A percentile compares a stretch with the other conserved stretches of the same genome.
Conservation (phyloP, 2,329 filamentous ascomycete genomes). For the Claviceps purpurea region DNA sequence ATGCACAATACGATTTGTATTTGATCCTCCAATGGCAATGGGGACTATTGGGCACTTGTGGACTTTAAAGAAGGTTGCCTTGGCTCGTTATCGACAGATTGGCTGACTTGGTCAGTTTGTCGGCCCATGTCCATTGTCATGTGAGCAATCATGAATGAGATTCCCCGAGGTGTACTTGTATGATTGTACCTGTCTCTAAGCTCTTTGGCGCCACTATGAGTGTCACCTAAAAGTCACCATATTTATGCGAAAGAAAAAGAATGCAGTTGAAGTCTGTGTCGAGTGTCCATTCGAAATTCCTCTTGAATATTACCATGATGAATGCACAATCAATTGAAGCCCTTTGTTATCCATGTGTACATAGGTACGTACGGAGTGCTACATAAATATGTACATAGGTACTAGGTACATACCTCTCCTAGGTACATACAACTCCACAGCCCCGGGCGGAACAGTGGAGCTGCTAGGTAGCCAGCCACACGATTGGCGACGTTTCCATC, state of each 20-base stretch:
- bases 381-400: too few relatives aligned
- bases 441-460: neutral
- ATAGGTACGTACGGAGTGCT: too few relatives aligned
- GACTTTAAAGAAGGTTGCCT: neutral
- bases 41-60: neutral
- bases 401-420: too few relatives aligned
- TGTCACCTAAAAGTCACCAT: neutral
- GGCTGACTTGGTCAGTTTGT: neutral
- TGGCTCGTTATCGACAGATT: neutral
- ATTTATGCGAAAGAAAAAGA: neutral
- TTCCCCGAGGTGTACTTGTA: neutral
- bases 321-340: too few relatives aligned
- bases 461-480: conserved; percentile 8
- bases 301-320: too few relatives aligned
- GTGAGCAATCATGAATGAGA: neutral
- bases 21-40: too few relatives aligned
- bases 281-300: too few relatives aligned
- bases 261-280: neutral
- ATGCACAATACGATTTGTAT: neutral
- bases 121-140: neutral
- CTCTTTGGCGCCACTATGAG: neutral
- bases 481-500: conserved; percentile 8
- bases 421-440: conserved; percentile 1
- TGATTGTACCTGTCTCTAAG: too few relatives aligned
- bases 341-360: too few relatives aligned